Base-by-base conservation (phyloP, 805 yeast species). In the Metschnikowia hibisci region DNA sequence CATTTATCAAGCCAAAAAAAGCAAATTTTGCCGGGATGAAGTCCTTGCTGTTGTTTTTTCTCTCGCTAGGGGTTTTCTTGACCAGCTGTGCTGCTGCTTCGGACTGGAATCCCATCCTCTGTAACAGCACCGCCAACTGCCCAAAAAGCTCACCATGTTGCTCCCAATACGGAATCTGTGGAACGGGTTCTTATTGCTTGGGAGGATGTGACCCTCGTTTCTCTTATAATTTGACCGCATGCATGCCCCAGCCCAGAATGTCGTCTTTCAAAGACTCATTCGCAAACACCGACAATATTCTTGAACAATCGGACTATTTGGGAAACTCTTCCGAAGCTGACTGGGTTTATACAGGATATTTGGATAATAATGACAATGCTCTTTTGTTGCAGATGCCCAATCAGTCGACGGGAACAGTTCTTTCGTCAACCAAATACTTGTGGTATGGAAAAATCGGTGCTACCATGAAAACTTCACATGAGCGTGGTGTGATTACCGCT, bases 361-460 rank as follows among this genome's bases (percentile, higher is more conserved):
- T 77, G 34, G 77, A 73, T 55, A 45, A 50, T 13, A 52, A 58
- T 48, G 81, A 80, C 50, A 79, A 76, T 50, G 73, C 81, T 10
- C 64, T 84, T 27, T 61, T 88, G 48, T 39, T 71, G 38, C 86
- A 90, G 43, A 86, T 90, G 95, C 93, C 91, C 26, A 74, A 83
- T 47, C 58, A 79, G 40, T 66, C 87, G 14, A 69, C 77, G 38
- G 96, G 96, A 60, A 77, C 96, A 10, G 90, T 88, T 39, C 59
- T 89, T 20, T 83, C 95, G 0, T 82, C 95, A 3, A 78, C 95
- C 4, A 74, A 78, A 57, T 87, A 77, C 65, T 65, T 90, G 43
- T 90, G 96, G 96, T 89, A 85, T 65, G 97, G 97, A 42, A 85
- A 81, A 60, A 74, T 87, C 26, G 68, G 81, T 26, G 82, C 84